Conservation (phyloP, 2,329 filamentous ascomycete genomes). For the Colletotrichum salicis region DNA sequence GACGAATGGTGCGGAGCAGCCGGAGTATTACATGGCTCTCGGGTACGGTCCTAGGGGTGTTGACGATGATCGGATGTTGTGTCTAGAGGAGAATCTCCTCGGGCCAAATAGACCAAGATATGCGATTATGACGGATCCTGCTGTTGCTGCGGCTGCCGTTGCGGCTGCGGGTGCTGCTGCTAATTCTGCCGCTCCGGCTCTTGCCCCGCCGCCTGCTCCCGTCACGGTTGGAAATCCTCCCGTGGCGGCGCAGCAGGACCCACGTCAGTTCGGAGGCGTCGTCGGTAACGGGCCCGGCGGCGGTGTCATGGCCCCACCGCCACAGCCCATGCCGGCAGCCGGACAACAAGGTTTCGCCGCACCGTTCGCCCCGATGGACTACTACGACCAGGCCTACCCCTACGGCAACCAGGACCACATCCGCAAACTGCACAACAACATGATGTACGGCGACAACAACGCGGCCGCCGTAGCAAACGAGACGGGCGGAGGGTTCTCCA, state of each 20-base stretch:
- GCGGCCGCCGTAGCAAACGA: constrained; percentile 4
- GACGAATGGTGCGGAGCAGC: constrained; percentile 37
- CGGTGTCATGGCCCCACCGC: too few relatives aligned
- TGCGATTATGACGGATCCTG: constrained; percentile 29
- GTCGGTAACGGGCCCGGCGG: not conserved
- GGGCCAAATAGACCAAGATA: constrained; percentile 27
- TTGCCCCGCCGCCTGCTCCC: not conserved
- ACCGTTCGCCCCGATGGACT: not conserved
- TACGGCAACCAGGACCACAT: not conserved
- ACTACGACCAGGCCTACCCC: not conserved
- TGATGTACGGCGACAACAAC: constrained; percentile 15
- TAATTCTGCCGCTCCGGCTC: too few relatives aligned
- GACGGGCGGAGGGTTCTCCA: constrained; percentile 5
- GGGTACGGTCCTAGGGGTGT: constrained; percentile 45
- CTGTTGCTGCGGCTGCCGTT: not conserved
- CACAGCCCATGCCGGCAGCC: not conserved
- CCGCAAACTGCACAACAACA: not conserved
- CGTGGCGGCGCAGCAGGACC: not conserved
- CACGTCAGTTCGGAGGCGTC: not conserved
- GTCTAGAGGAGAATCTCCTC: constrained; percentile 5
- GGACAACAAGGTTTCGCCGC: not conserved
- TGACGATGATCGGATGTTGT: constrained; percentile 34
- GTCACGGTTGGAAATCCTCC: not conserved
- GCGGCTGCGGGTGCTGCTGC: too few relatives aligned
- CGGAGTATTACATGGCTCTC: constrained; percentile 48